Evolutionary conservation across 192 early-diverging fungal species (phyloP).

Genomic region (Haplosporangium gracile): DNA sequence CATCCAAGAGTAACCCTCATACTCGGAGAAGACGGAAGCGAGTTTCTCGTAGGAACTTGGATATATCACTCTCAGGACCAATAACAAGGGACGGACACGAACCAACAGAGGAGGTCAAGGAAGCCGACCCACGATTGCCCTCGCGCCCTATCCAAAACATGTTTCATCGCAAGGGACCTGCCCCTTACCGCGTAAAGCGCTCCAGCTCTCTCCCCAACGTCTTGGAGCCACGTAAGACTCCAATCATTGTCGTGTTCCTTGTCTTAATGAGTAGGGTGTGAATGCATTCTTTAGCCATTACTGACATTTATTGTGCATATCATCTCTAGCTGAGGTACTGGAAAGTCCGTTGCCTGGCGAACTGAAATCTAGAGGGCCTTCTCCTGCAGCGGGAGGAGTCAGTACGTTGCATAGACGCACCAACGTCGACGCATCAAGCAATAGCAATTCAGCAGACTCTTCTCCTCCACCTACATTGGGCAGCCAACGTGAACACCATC

Average conservation of each 20-base stretch:
- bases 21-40: background rate
- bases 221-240: constrained; percentile 10
- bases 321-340: background rate
- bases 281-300: background rate
- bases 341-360: background rate
- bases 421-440: background rate
- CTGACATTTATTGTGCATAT: background rate
- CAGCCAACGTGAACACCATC: background rate
- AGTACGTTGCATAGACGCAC: background rate
- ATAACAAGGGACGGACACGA: background rate
- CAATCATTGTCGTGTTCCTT: background rate
- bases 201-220: constrained; percentile 29
- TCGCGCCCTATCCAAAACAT: constrained; percentile 6
- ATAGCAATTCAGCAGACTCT: background rate
- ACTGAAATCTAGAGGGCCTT: background rate
- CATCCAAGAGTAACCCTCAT: background rate
- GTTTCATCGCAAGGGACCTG: background rate
- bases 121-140: constrained; percentile 15
- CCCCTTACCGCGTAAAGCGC: background rate
- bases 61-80: background rate
- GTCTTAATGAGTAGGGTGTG: background rate
- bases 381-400: background rate
- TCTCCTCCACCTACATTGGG: background rate
- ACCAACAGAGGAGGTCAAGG: background rate
- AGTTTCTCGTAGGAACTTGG: background rate